A percentile compares a stretch with the other conserved stretches of the same genome.
These are phyloP conservation scores for Paecilomyces variotii DNA, from an alignment of 2,329 filamentous ascomycete genomes.

Conservation along the genomic window DNA sequence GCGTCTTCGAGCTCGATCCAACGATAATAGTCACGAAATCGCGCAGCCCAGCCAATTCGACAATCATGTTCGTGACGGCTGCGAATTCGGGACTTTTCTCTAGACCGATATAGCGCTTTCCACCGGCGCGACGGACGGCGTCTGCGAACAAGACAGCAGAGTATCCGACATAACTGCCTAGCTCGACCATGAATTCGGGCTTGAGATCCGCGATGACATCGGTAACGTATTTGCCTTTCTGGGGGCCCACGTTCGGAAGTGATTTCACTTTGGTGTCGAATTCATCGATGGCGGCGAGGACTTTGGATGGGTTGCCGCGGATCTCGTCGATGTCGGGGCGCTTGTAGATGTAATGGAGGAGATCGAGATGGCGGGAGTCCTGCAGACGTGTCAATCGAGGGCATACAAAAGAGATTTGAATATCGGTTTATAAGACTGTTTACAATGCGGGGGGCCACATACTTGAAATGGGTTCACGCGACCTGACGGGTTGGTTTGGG, in stretches of 20 bases:
- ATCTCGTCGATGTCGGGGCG: slow-evolving; percentile 52
- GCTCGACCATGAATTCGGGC: slow-evolving; percentile 23
- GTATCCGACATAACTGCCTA: slow-evolving; percentile 29
- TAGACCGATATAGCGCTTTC: slow-evolving; percentile 26
- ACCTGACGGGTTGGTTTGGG: background rate
- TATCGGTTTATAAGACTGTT: background rate
- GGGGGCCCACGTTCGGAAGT: slow-evolving; percentile 68
- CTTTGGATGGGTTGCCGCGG: slow-evolving; percentile 50
- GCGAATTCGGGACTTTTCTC: slow-evolving; percentile 27
- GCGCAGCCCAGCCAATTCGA: slow-evolving; percentile 26
- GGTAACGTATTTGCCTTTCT: slow-evolving; percentile 61
- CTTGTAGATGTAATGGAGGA: slow-evolving; percentile 57
- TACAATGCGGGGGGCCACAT: background rate
- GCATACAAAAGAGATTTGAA: background rate
- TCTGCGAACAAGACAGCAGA: slow-evolving; percentile 27
- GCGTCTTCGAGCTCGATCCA: slow-evolving; percentile 22
- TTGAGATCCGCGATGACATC: slow-evolving; percentile 54
- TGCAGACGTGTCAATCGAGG: background rate
- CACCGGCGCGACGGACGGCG: slow-evolving; percentile 14
- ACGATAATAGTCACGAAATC: slow-evolving; percentile 25
- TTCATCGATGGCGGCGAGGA: slow-evolving; percentile 61
- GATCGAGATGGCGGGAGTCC: slow-evolving; percentile 9
- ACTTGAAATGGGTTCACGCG: background rate
- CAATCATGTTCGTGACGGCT: slow-evolving; percentile 21
- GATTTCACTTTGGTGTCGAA: slow-evolving; percentile 58